Percentiles rank a stretch among this genome's conserved stretches.
Conservation (phyloP, 768 basidiomycete species). For the Tubosaeta sp. region DNA sequence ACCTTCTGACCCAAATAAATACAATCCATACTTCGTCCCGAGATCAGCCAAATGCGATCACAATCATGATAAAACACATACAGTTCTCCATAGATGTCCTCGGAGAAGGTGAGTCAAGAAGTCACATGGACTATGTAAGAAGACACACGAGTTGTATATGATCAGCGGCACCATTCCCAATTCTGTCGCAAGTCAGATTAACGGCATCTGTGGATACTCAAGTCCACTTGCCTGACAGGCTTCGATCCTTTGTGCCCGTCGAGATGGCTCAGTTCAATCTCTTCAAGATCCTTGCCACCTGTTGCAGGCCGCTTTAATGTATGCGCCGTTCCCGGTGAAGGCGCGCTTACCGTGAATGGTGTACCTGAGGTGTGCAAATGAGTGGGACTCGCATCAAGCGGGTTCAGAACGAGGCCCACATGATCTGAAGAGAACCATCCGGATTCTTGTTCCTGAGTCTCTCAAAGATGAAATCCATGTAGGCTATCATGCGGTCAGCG, state of each 20-base stretch:
- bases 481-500: constrained; percentile 43
- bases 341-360: constrained; percentile 73
- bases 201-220: background rate
- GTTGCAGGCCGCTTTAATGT: background rate
- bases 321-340: background rate
- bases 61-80: constrained; percentile 24
- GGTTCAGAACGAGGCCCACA: constrained; percentile 40
- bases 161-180: constrained; percentile 95
- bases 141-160: constrained; percentile 76
- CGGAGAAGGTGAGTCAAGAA: background rate
- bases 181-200: constrained; percentile 35
- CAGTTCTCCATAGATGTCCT: constrained; percentile 98
- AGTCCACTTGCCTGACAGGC: constrained; percentile 55
- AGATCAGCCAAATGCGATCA: background rate
- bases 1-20: constrained; percentile 96
- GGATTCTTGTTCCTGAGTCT: constrained; percentile 78
- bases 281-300: constrained; percentile 78
- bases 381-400: background rate
- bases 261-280: constrained; percentile 79
- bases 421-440: constrained; percentile 91
- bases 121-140: background rate
- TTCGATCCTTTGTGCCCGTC: constrained; percentile 85
- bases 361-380: constrained; percentile 39
- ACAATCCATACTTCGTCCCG: constrained; percentile 73
- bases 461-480: constrained; percentile 88